Evolutionary conservation across 768 basidiomycete genomes (phyloP).

Genomic region (Boletellus emodensis): DNA sequence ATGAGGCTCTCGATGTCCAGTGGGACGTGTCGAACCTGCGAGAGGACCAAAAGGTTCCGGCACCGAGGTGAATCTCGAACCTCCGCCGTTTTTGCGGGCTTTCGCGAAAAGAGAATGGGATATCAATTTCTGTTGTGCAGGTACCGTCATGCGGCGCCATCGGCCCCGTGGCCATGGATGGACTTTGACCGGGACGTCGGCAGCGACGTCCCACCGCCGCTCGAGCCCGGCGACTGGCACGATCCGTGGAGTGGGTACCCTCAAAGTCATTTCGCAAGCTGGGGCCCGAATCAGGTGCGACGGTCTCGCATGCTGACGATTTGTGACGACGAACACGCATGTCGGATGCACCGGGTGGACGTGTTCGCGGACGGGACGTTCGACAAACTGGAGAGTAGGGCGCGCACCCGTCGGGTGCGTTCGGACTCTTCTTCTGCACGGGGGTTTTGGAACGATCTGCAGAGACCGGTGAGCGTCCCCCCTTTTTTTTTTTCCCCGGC

Average conservation of each 20-base stretch:
- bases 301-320: constrained; percentile 33
- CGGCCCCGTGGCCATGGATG: constrained; percentile 42
- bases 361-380: constrained; percentile 12
- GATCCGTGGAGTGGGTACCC: constrained; percentile 43
- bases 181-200: constrained; percentile 29
- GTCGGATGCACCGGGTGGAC: constrained; percentile 20
- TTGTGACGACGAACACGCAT: constrained; percentile 6
- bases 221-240: background rate
- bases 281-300: constrained; percentile 44
- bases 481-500: background rate
- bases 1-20: background rate
- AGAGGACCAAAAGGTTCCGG: constrained; percentile 14
- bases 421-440: constrained; percentile 7
- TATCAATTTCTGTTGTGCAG: constrained; percentile 17
- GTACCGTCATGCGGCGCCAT: constrained; percentile 38
- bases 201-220: background rate
- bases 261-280: constrained; percentile 50
- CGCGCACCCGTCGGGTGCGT: constrained; percentile 7
- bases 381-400: constrained; percentile 4
- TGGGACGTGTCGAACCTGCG: constrained; percentile 14
- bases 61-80: constrained; percentile 19
- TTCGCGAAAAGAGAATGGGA: background rate
- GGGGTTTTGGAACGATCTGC: constrained; percentile 29
- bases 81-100: background rate
- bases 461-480: constrained; percentile 18